Evolutionary conservation across 768 basidiomycete species (phyloP), one percentile per base, ranked within the genome.

Genomic region (Lyophyllum shimeji): DNA sequence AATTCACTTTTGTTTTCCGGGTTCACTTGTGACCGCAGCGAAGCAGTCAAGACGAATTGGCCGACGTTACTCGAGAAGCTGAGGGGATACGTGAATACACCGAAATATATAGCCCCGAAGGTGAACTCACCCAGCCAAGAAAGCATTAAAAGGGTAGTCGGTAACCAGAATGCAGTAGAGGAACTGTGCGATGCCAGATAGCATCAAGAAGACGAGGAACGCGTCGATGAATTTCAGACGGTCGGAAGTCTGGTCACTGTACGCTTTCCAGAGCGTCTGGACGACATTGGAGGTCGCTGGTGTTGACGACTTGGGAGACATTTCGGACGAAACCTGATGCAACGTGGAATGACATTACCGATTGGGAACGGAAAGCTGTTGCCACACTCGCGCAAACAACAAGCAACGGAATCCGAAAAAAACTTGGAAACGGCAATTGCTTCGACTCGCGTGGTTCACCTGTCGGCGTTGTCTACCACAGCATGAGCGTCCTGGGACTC

Each of bases 101-200:
- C 55, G 11, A 13, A 44, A 18, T 23, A 18, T 52, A 33, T 0
- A 17, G 13, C 45, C 25, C 20, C 11, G 21, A 23, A 39, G 39
- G 39, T 37, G 18, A 7, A 73, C 91, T 58, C 73, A 98, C 97
- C 94, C 95, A 60, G 94, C 87, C 63, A 98, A 73, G 75, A 99
- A 99, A 37, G 97, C 94, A 63, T 99, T 98, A 80, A 95, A 98
- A 21, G 97, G 97, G 74, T 86, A 98, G 75, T 86, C 90, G 55
- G 94, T 94, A 59, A 99, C 80, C 61, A 93, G 78, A 27, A 96
- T 73, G 75, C 96, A 94, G 76, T 98, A 98, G 9, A 82, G 74
- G 74, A 99, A 98, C 70, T 98, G 95, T 44, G 85, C 68, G 56
- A 95, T 80, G 64, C 97, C 97, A 1, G 91, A 90, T 45, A 96